Evolutionary conservation across 2,329 filamentous ascomycete genomes (phyloP).

Genomic region (Epicoccum nigrum): DNA sequence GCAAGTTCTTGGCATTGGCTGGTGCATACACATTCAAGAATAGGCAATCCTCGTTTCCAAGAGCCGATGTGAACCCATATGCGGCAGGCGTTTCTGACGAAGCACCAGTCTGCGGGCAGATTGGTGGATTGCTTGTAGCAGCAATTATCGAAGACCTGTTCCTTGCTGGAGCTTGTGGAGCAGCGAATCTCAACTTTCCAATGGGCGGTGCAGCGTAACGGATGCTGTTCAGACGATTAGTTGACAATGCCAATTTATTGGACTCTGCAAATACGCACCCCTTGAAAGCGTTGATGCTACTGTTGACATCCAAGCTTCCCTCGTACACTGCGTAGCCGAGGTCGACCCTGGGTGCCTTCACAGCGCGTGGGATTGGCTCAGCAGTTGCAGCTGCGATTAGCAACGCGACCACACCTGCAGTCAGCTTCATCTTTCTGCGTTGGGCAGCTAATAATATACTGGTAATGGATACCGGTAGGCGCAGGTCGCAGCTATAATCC

Average conservation of each 20-base stretch:
- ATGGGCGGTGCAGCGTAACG: conserved; percentile 61
- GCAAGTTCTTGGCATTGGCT: conserved; percentile 53
- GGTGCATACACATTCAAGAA: conserved; percentile 51
- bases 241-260: not conserved
- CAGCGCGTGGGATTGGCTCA: conserved; percentile 31
- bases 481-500: conserved; percentile 8
- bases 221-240: conserved; percentile 41
- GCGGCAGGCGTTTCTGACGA: conserved; percentile 32
- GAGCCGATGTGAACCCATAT: conserved; percentile 40
- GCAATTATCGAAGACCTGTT: conserved; percentile 50
- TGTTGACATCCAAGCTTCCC: conserved; percentile 31
- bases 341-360: conserved; percentile 36
- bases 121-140: conserved; percentile 52
- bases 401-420: conserved; percentile 22
- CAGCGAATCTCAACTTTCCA: conserved; percentile 58
- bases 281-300: conserved; percentile 42
- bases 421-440: conserved; percentile 21
- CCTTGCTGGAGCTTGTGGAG: conserved; percentile 53
- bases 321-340: conserved; percentile 43
- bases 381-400: conserved; percentile 22
- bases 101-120: conserved; percentile 43
- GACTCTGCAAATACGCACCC: conserved; percentile 27
- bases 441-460: conserved; percentile 10
- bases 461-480: not conserved
- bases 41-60: conserved; percentile 50